These are phyloP conservation scores for Fusarium floridanum DNA, from an alignment of 2,329 filamentous ascomycete species.

Conservation along the genomic window DNA sequence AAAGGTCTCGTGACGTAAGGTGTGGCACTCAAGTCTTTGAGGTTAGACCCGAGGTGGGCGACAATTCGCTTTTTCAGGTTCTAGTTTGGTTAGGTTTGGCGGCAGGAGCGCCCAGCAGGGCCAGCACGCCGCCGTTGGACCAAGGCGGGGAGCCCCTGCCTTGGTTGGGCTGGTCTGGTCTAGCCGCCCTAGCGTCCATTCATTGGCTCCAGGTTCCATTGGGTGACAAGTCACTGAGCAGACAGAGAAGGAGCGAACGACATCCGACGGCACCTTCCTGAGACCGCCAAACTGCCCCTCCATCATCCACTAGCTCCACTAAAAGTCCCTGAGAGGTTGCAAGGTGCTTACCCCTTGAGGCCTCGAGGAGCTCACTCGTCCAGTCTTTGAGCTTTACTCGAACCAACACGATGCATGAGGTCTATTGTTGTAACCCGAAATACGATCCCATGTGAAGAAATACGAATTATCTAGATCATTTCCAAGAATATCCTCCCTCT, in stretches of 20 bases:
- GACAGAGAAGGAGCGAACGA: conserved; percentile 14
- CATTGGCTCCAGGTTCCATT: conserved; percentile 1
- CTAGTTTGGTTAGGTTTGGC: conserved; percentile 6
- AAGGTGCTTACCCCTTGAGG: not conserved
- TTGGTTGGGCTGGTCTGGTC: conserved; percentile 24
- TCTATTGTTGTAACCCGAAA: not conserved
- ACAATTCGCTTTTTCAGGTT: too few species aligned
- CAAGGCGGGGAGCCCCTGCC: conserved; percentile 42
- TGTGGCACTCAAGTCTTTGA: conserved; percentile 22
- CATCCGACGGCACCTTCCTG: conserved; percentile 21
- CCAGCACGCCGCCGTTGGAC: conserved; percentile 34
- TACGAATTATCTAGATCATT: not conserved
- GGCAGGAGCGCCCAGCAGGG: conserved; percentile 13
- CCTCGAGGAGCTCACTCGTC: not conserved
- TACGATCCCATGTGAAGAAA: not conserved
- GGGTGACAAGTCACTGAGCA: conserved; percentile 25
- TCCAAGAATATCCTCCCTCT: not conserved
- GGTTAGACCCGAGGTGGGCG: not conserved
- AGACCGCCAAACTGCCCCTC: conserved; percentile 27
- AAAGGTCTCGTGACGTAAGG: conserved; percentile 49
- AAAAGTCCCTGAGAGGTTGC: conserved; percentile 4
- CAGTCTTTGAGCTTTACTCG: not conserved
- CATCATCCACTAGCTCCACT: conserved; percentile 12
- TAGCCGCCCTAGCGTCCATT: conserved; percentile 15
- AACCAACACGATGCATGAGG: not conserved